Evolutionary conservation across 225 moss, liverwort and hornwort species (phyloP), one percentile per base, ranked within the genome.

Genomic region (Rhytidiadelphus loreus): DNA sequence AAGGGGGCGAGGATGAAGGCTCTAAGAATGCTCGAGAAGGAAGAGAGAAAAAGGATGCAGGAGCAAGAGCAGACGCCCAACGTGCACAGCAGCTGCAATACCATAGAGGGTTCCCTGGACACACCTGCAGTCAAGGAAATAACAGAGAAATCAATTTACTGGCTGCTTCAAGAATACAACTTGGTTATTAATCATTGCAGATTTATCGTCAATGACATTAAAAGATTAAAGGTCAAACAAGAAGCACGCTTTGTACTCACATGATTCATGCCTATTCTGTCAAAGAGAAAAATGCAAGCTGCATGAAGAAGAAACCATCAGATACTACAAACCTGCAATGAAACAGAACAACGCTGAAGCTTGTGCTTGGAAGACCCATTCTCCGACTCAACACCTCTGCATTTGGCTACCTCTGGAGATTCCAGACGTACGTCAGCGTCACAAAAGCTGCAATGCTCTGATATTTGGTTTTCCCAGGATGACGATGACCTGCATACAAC

Each of bases 1-100:
- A 70, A 52, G 86, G 69, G 53, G 91, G 39, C 63, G 89, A 86
- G 74, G 91, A 62, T 10, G 89, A 58, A 41, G 79, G 56, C 68
- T 91, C 86, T 46, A 90, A 76, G 65, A 90, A 89, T 83, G 89
- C 86, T 86, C 96, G 91, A 55, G 92, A 96, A 64, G 95, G 89
- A 68, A 97, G 91, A 84, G 86, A 88, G 86, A 96, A 97, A 92
- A 96, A 97, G 35, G 92, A 93, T 26, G 94, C 86, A 69, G 95
- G 93, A 63, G 96, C 92, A 82, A 95, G 97, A 62, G 90, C 90
- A 63, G 89, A 87, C 60, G 96, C 96, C 89, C 95, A 93, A 79
- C 99, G 92, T 39, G 92, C 93, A 92, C 99, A 99, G 89, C 99
- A 96, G 87, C 94, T 92, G 90, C 99, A 99, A 89, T 93, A 92